Evolutionary conservation across 768 basidiomycete genomes (phyloP), one percentile per base, ranked within the genome.

Genomic region (Boletus edulis): DNA sequence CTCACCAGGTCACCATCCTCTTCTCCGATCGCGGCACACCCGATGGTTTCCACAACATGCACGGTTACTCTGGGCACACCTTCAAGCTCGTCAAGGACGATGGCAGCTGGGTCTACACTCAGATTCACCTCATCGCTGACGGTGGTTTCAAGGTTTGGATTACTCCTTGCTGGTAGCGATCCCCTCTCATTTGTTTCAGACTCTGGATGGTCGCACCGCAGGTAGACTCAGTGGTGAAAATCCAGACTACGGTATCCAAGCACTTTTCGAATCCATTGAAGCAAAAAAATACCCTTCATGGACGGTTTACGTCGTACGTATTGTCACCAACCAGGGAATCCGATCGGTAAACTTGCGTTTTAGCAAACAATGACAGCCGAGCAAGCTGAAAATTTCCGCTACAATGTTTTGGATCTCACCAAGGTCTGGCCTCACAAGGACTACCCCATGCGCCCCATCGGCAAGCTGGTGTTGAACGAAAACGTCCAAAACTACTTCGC

Each of bases 11-110:
- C 64, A 79, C 91, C 81, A 95, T 95, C 70, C 80, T 92, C 55
- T 87, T 97, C 77, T 90, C 90, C n/a, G 95, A 98, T 73, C 91
- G 95, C 65, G 88, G 92, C 45, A 97, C 93, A 52, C 95, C 96
- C 57, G 87, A 86, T 72, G 94, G 84, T n/a, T 94, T 76, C 76
- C 85, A 90, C 73, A 77, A 86, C 57, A 78, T 85, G 84, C 91
- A 98, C 73, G 95, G 94, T 3, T 97, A 94, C 78, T 91, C 90
- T 47, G 91, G 95, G 15, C 93, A 97, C 80, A 87, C 94, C 32
- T 91, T 80, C 80, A 91, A 94, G 71, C 84, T 94, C 72, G 78
- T 89, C 73, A 93, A 94, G 74, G 82, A 77, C 1, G 85, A 94
- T 49, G 93, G 92, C 44, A 82, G 86, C 43, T 91, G 87, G 68